phyloP scores from a whole-genome alignment of 192 early-diverging fungal genomes.

The Tieghemiomyces parasiticus region DNA sequence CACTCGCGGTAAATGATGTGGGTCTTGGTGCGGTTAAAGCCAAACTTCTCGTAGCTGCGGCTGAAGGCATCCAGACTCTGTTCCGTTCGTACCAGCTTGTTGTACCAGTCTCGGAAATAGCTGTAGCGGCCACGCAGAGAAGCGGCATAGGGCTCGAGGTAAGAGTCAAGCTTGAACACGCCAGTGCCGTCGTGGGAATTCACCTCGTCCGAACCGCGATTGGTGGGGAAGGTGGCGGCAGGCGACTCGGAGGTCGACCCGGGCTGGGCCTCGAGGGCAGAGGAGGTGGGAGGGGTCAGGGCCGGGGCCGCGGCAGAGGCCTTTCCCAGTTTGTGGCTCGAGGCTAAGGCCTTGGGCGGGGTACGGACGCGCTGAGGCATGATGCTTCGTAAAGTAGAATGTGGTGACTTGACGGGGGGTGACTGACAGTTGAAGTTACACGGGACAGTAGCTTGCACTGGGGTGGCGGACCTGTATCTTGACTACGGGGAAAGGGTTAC shows the following conservation, averaged over 20 bases:
- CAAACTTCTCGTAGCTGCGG: conserved; percentile 63
- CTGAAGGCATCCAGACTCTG: conserved; percentile 78
- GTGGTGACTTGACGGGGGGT: too few relatives aligned
- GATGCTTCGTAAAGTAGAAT: too few relatives aligned
- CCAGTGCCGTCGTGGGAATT: conserved; percentile 34
- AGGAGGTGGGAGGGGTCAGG: not conserved
- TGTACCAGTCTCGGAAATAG: conserved; percentile 50
- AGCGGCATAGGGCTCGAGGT: conserved; percentile 51
- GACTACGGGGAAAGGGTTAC: too few relatives aligned
- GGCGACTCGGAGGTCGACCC: not conserved
- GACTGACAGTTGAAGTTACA: too few relatives aligned
- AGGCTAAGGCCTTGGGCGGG: not conserved
- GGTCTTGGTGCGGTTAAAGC: conserved; percentile 50
- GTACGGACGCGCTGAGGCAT: too few relatives aligned
- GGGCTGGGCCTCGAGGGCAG: not conserved
- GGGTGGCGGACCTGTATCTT: too few relatives aligned
- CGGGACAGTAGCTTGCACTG: too few relatives aligned
- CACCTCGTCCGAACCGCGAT: not conserved
- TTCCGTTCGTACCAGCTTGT: conserved; percentile 47
- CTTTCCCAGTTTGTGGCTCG: not conserved
- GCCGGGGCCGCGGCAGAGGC: not conserved
- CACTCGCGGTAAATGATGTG: conserved; percentile 84
- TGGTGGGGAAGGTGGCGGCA: not conserved
- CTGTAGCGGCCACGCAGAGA: conserved; percentile 39
- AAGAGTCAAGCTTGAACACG: conserved; percentile 60